Evolutionary conservation across 106 monocot genomes (phyloP), one percentile per base, ranked within the genome.

Genomic region (Triglochin maritima): DNA sequence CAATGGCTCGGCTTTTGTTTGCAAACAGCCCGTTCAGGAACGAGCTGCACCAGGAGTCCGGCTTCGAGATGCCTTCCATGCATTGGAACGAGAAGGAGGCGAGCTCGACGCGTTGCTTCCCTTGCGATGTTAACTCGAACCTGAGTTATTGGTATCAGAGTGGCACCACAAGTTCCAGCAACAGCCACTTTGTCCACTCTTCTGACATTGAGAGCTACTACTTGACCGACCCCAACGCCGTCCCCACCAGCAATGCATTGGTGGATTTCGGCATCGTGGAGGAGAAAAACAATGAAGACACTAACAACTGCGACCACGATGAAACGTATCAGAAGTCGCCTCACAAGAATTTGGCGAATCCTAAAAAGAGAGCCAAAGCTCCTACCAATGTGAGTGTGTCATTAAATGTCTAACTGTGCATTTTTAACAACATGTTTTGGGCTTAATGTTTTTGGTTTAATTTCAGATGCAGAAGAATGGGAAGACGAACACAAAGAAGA

Each of bases 401-500:
- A 11, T 6, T 8, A 52, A 52, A 11, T 11, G 11, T 8, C 52
- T 52, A 8, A 11, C 7, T 11, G 7, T 6, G 52, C 9, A 52
- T 8, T 52, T 52, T 11, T 52, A 52, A 52, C 9, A 52, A 52
- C 0, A 52, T 8, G 11, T 52, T 11, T 6, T 8, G 52, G 52
- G 7, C 52, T 52, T 1, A 52, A 52, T 6, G 11, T 8, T 11
- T 52, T 52, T 11, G 9, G 7, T 11, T 64, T 3, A 5, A 64
- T 13, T 17, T 16, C 75, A 82, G 73, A 48, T 55, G 10, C 62
- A 57, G 57, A 86, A 77, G 50, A 69, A 60, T 42, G 10, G 50
- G 14, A 76, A 80, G 76, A 46, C 44, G 57, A 61, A 57, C 50
- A 51, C 63, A 4, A 82, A 77, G 71, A 88, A 78, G 7, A 11